Evolutionary conservation across 139 green algal species (phyloP), one percentile per base, ranked within the genome.

Genomic region (Chlorella sp.): DNA sequence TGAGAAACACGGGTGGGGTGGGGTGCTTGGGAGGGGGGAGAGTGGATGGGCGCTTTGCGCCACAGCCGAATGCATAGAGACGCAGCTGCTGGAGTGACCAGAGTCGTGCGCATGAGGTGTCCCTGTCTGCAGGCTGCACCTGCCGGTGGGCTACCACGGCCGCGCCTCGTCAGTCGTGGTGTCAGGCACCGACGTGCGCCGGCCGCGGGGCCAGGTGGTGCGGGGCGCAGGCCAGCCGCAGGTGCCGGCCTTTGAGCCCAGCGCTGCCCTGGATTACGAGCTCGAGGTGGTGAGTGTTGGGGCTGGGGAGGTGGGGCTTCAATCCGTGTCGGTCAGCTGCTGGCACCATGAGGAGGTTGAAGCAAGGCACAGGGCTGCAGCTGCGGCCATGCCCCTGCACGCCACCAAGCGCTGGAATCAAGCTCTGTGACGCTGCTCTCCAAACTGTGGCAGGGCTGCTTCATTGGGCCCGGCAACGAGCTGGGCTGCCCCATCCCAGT

Each of bases 121-220:
- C 13, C 44, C 14, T 65, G 28, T 3, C 43, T 76, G 64, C 88
- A 98, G 95, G 95, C 73, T 96, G 73, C 93, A 98, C 72, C 85
- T 99, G 43, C 96, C 96, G 0, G 92, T 99, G 17, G 96, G 88
- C 17, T 99, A 99, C 90, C 95, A 98, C 85, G 96, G 96, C 30
- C 89, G 96, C 8, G 87, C 94, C 13, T 98, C 94, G 0, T 98
- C 96, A 34, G 91, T 99, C 8, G 91, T 99, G 6, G 86, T 94
- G 0, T 98, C 96, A 14, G 96, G 94, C 22, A 95, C 89, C 3
- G 54, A 83, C 46, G 90, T 99, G 2, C 83, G 46, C 1, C 85
- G 95, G 24, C 96, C 96, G 1, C 80, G 87, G 79, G 67, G 81
- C 56, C 87, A 87, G 86, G 73, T 81, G 73, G 87, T 91, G 90